Evolutionary conservation across 805 yeast genomes (phyloP).

Genomic region (Candida oleophila): DNA sequence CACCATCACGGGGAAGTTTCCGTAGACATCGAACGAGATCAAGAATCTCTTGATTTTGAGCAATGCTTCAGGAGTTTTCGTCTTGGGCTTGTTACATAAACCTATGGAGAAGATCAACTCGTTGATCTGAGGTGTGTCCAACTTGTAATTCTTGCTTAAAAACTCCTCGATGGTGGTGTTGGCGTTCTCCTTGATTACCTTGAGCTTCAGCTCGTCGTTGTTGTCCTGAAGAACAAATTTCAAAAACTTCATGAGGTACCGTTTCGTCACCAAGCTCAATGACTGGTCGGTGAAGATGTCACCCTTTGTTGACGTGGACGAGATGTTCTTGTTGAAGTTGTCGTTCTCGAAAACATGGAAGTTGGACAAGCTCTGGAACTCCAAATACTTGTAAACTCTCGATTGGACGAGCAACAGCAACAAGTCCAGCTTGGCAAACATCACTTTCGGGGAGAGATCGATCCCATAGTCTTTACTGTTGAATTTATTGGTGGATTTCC

Average conservation of each 20-base stretch:
- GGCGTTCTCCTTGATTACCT: slow-evolving; percentile 56
- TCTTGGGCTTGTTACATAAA: slow-evolving; percentile 58
- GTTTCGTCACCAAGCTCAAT: slow-evolving; percentile 69
- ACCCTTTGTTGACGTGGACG: slow-evolving; percentile 71
- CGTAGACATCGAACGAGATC: slow-evolving; percentile 85
- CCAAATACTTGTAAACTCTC: slow-evolving; percentile 86
- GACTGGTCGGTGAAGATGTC: slow-evolving; percentile 91
- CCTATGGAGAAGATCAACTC: slow-evolving; percentile 89
- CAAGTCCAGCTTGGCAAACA: slow-evolving; percentile 90
- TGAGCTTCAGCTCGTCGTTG: slow-evolving; percentile 60
- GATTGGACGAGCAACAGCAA: slow-evolving; percentile 75
- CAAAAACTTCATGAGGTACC: slow-evolving; percentile 86
- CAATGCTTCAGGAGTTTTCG: slow-evolving; percentile 72
- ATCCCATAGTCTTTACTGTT: slow-evolving; percentile 77
- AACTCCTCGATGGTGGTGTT: slow-evolving; percentile 59
- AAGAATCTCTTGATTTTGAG: slow-evolving; percentile 81
- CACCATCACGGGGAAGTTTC: slow-evolving; percentile 88
- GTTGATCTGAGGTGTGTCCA: slow-evolving; percentile 70
- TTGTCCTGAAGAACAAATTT: slow-evolving; percentile 68
- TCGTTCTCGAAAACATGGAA: slow-evolving; percentile 96
- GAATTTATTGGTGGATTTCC: slow-evolving; percentile 48
- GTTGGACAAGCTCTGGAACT: slow-evolving; percentile 82
- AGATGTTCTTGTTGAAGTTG: slow-evolving; percentile 73
- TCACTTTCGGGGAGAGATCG: slow-evolving; percentile 80
- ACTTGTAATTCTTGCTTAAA: slow-evolving; percentile 61